These are phyloP conservation scores for Neonectria punicea DNA, from an alignment of 2,329 filamentous ascomycete genomes.

Conservation along the genomic window DNA sequence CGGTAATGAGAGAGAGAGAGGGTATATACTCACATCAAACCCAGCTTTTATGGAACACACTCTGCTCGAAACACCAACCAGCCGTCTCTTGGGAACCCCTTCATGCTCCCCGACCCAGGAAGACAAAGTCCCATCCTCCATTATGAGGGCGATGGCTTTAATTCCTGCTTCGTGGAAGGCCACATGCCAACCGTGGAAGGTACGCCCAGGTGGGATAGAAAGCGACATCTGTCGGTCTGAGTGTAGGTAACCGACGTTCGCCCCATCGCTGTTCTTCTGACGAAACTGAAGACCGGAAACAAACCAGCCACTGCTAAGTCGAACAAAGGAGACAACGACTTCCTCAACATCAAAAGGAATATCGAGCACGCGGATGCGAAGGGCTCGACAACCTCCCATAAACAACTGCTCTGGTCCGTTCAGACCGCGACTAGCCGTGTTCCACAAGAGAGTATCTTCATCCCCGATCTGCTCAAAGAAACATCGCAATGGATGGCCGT, in stretches of 20 bases:
- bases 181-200: background rate
- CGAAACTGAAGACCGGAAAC: constrained; percentile 22
- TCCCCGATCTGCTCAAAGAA: constrained; percentile 14
- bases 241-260: constrained; percentile 14
- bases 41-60: background rate
- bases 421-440: constrained; percentile 15
- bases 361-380: constrained; percentile 13
- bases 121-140: background rate
- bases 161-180: background rate
- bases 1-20: no score
- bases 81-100: background rate
- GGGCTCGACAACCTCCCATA: constrained; percentile 6
- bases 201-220: background rate
- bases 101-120: constrained; percentile 2
- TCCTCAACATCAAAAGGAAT: background rate
- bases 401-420: constrained; percentile 6
- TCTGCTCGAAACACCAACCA: background rate
- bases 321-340: constrained; percentile 15
- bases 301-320: constrained; percentile 2
- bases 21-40: constrained; percentile 10
- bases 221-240: constrained; percentile 1
- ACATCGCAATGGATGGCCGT: constrained; percentile 3
- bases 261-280: background rate
- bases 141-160: constrained; percentile 1
- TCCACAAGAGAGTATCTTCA: constrained; percentile 4